Evolutionary conservation across 805 yeast species (phyloP), one percentile per base, ranked within the genome.

Genomic region (Nadsonia fulvescens): DNA sequence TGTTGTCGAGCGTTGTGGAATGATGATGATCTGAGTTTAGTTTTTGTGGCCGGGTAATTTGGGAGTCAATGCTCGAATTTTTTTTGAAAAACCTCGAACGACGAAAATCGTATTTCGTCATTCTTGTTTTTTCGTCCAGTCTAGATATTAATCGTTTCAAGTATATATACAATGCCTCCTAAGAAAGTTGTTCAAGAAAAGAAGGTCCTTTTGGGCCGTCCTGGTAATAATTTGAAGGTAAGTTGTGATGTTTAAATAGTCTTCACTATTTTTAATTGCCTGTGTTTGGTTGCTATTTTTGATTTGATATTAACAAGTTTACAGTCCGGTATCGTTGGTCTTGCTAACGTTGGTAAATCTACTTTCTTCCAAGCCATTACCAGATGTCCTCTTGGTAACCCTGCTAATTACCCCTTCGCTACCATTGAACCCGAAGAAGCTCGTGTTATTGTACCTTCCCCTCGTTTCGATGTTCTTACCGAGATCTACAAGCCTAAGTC

Each of bases 401-500:
- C 98, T 30, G 98, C 96, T 32, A 86, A 86, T 54, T 86, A 83
- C 52, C 98, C 98, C 14, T 86, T 81, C 50, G 98, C 98, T 22
- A 86, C 98, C 30, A 81, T 81, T 49, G 94, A 86, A 42, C 96
- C 98, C 29, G 96, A 89, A 58, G 94, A 86, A 59, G 94, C 96
- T 24, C 70, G 92, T 50, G 93, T 86, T 29, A 69, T 72, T 38
- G 96, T 89, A 33, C 94, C 94, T 43, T 78, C 93, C 34, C 66
- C 75, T 34, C 70, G 93, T 51, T 70, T 89, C 44, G 92, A 86
- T 43, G 65, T 61, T 34, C 63, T 89, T 28, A 63, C 66, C 43
- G 66, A 66, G 27, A 55, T 75, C 43, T 89, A 81, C 63, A 50
- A 54, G 47, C 86, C 95, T 33, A 76, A 79, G 44, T 66, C 76